These are phyloP conservation scores for Gossypioides kirkii DNA, from an alignment of 345 rosid species.

Conservation along the genomic window DNA sequence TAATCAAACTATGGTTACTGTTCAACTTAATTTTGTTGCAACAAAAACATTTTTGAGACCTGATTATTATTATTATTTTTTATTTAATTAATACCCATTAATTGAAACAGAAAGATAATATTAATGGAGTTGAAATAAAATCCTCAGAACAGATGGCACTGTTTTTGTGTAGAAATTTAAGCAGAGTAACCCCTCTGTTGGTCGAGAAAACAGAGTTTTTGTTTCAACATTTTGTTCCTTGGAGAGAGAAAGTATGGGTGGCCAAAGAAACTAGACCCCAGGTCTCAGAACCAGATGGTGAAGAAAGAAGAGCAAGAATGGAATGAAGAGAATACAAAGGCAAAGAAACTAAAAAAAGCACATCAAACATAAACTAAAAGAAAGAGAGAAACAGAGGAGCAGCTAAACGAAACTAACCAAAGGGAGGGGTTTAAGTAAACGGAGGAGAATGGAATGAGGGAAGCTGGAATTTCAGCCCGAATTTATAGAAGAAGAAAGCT, in stretches of 20 bases:
- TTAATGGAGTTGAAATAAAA: background rate
- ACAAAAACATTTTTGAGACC: no score
- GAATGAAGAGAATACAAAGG: constrained; percentile 3
- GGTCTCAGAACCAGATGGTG: background rate
- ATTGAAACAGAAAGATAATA: background rate
- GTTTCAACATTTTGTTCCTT: background rate
- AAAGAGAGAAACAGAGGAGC: constrained; percentile 7
- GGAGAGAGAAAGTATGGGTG: no score
- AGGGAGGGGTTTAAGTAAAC: background rate
- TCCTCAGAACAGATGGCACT: background rate
- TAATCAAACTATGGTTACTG: background rate
- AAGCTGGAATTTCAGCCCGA: background rate
- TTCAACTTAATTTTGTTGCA: background rate
- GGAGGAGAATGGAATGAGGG: constrained; percentile 11
- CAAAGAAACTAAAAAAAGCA: background rate
- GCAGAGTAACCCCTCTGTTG: background rate
- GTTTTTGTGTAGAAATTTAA: background rate
- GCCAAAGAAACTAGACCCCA: no score
- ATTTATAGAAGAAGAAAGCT: constrained; percentile 16
- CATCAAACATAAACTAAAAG: background rate
- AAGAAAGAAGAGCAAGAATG: background rate
- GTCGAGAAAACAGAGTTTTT: background rate
- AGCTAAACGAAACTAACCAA: constrained; percentile 15
- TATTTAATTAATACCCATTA: background rate
- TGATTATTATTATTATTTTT: no score